Conservation (phyloP, 192 early-diverging fungal species). For the Umbelopsis sp. region DNA sequence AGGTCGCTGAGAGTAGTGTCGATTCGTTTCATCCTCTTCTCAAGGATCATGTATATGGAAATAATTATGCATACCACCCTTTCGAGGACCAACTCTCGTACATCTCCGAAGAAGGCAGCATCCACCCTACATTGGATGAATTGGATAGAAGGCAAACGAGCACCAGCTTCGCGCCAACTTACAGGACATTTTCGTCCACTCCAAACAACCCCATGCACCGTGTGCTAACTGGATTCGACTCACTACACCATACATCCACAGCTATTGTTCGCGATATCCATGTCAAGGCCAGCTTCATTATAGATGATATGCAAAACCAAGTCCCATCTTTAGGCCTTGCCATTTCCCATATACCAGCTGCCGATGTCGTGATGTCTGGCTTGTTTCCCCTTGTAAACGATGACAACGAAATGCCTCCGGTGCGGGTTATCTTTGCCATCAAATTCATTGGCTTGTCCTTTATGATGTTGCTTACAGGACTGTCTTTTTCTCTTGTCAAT, state of each 20-base stretch:
- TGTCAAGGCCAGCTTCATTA: slow-evolving; percentile 10
- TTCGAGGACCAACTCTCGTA: slow-evolving; percentile 10
- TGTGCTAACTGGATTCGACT: slow-evolving; percentile 13
- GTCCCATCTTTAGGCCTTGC: neutral
- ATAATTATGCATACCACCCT: neutral
- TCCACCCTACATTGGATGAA: slow-evolving; percentile 8
- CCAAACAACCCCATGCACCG: neutral
- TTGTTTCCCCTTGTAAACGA: neutral
- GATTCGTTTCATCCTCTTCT: slow-evolving; percentile 6
- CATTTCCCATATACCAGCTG: neutral
- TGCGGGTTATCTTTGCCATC: neutral
- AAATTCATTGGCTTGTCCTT: neutral
- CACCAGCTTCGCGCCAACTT: neutral
- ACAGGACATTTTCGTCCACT: neutral
- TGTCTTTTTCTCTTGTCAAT: neutral
- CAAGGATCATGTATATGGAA: neutral
- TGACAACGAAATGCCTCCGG: neutral
- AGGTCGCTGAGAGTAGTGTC: neutral
- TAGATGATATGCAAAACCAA: neutral
- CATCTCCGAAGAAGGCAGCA: slow-evolving; percentile 5
- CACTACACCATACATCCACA: slow-evolving; percentile 7
- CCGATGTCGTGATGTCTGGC: slow-evolving; percentile 7
- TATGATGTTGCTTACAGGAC: neutral
- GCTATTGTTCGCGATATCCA: slow-evolving; percentile 6
- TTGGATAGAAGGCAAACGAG: neutral